These are phyloP conservation scores for Alternaria gansuensis DNA, from an alignment of 2,329 filamentous ascomycete species.

Conservation along the genomic window DNA sequence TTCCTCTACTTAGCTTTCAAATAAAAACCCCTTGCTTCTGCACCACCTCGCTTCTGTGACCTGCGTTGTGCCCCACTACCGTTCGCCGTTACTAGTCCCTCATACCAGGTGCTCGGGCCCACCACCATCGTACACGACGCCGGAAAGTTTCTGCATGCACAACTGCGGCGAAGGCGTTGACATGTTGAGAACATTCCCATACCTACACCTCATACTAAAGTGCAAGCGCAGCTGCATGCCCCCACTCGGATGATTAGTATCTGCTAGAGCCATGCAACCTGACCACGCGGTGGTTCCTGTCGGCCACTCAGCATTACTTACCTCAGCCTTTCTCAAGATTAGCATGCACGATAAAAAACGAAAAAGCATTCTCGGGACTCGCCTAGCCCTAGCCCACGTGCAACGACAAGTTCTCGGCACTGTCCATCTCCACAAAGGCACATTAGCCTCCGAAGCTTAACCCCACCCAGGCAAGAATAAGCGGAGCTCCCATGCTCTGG, in stretches of 20 bases:
- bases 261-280: background rate
- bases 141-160: constrained; percentile 25
- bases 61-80: constrained; percentile 20
- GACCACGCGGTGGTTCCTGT: background rate
- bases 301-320: background rate
- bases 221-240: constrained; percentile 2
- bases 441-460: constrained; percentile 30
- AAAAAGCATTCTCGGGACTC: constrained; percentile 38
- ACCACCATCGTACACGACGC: constrained; percentile 17
- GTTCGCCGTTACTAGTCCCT: constrained; percentile 16
- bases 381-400: constrained; percentile 33
- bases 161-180: constrained; percentile 12
- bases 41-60: constrained; percentile 10
- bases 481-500: constrained; percentile 22
- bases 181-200: constrained; percentile 2
- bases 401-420: constrained; percentile 22
- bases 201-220: background rate
- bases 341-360: constrained; percentile 4
- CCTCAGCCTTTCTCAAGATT: constrained; percentile 10
- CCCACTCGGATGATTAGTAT: constrained; percentile 12
- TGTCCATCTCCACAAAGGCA: constrained; percentile 12
- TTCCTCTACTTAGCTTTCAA: constrained; percentile 25
- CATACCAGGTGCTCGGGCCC: constrained; percentile 26
- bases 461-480: constrained; percentile 18
- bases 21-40: constrained; percentile 25